Evolutionary conservation across 352 stramenopile genomes (phyloP), one percentile per base, ranked within the genome.

Genomic region (Pythium grandisporangium): DNA sequence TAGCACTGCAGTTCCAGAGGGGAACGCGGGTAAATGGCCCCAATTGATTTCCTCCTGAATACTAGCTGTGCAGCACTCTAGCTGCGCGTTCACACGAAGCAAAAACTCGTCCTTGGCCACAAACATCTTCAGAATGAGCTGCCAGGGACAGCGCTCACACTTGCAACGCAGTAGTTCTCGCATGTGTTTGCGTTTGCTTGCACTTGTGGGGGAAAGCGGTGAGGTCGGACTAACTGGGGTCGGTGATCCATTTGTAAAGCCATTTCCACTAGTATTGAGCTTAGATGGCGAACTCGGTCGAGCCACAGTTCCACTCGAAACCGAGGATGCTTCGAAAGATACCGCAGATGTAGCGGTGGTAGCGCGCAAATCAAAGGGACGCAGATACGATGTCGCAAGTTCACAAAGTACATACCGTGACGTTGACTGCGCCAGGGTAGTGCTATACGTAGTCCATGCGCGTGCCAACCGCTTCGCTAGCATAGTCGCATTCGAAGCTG

Each of bases 41-140:
- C 77, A 91, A 23, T 58, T 63, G 44, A 91, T 71, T 50, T 84
- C 66, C 46, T 68, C 60, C 22, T 82, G 70, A 38, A 91, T 83
- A 42, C 85, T 91, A 32, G 83, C 70, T 34, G 69, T 76, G 29
- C 72, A 91, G 20, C 57, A 75, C 37, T 86, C 68, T 11, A 91
- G 44, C 45, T 83, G 68, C 3, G 70, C 60, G 42, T 81, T 80
- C 12, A 91, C 45, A 5, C 74, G 68, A 39, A 83, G 49, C n/a
- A 91, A 45, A 20, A 91, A 51, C 37, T 91, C 74, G 33, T 91
- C 62, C 43, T 72, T 84, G 37, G 84, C 60, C 0, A 61, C 59
- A 30, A 91, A 84, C 30, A 87, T 55, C 39, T 84, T 72, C 37
- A 91, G 37, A 6, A 87, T 55, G 4, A 87, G 45, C 30, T 87